Base-by-base conservation (phyloP, 176 grass and related monocot species). In the Triticum urartu region DNA sequence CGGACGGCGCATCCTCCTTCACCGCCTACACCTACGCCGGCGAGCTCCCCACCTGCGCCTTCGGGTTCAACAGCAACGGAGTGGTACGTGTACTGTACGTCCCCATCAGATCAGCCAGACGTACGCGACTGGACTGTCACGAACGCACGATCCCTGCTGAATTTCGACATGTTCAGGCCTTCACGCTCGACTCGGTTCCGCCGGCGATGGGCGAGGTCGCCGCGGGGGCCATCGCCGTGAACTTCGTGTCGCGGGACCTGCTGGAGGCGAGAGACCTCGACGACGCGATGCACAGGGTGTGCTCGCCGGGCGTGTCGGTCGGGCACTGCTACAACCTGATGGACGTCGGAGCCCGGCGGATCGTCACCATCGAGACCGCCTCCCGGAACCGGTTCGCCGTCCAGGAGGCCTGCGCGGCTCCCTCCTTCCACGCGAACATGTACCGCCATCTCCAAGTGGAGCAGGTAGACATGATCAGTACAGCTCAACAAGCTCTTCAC, bases 241-340 rank as follows among this genome's bases (percentile, higher is more conserved):
- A 98, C 78, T 91, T 95, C 50, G 73, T 97, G 48, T 97, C 94
- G 2, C 68, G 92, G 28, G 92, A 94, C 80, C 90, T 95, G 68
- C 74, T 94, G 17, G 92, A 98, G 77, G 90, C 92, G 30, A 91
- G 12, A 38, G 68, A 62, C 76, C 74, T 98, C 43, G 85, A 91
- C 8, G 96, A 95, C 63, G 90, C 90, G 62, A 62, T 91, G 45
- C 70, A 83, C 82, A 94, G 92, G 85, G 75, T 98, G 47, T 82
- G 81, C 36, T 91, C 87, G 64, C 75, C 81, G 35, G 82, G 62
- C 71, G 80, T 90, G 59, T 92, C 95, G 5, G 80, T 91, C 9
- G 96, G 96, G 48, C 96, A 98, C 64, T 72, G 86, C 90, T 98
- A 98, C 84, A 98, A 98, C 70, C 90, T 98, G 86, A 86, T 94